Evolutionary conservation across 2,329 filamentous ascomycete species (phyloP).

Genomic region (Amesomyces nigricolor): DNA sequence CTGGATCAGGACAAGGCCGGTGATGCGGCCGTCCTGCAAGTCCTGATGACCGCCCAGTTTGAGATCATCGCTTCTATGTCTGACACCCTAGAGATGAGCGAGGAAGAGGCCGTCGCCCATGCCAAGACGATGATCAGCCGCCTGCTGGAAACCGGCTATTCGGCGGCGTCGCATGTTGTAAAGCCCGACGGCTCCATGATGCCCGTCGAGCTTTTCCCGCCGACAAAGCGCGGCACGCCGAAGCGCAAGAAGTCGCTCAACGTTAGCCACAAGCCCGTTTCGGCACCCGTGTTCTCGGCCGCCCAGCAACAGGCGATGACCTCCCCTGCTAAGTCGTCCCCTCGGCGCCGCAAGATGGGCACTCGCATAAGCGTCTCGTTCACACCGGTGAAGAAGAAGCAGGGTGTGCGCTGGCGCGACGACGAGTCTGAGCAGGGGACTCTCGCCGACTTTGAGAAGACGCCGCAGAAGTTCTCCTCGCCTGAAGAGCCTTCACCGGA

Average conservation of each 20-base stretch:
- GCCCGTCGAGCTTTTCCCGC: slow-evolving; percentile 62
- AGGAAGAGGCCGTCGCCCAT: slow-evolving; percentile 73
- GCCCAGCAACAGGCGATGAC: slow-evolving; percentile 37
- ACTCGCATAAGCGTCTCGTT: slow-evolving; percentile 69
- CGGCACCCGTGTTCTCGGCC: slow-evolving; percentile 35
- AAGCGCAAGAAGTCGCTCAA: slow-evolving; percentile 59
- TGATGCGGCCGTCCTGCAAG: slow-evolving; percentile 72
- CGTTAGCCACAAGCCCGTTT: slow-evolving; percentile 40
- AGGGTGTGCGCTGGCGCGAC: slow-evolving; percentile 82
- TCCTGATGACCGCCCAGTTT: slow-evolving; percentile 83
- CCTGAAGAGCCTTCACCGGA: slow-evolving; percentile 49
- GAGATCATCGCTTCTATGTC: slow-evolving; percentile 81
- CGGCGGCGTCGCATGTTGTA: slow-evolving; percentile 74
- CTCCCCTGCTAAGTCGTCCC: slow-evolving; percentile 70
- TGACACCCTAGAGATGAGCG: slow-evolving; percentile 74
- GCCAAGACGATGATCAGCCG: slow-evolving; percentile 73
- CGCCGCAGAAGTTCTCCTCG: slow-evolving; percentile 64
- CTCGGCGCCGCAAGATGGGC: slow-evolving; percentile 70
- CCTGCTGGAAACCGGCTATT: slow-evolving; percentile 69
- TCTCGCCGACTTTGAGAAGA: slow-evolving; percentile 86
- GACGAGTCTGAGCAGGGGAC: slow-evolving; percentile 78
- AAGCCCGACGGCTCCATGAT: slow-evolving; percentile 72
- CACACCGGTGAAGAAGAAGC: slow-evolving; percentile 73
- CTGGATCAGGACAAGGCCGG: slow-evolving; percentile 78
- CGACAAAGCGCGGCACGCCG: slow-evolving; percentile 67